A percentile compares a stretch with the other conserved stretches of the same genome.
phyloP scores from a whole-genome alignment of 331 rosid genomes.

The Pyrus hybrid region DNA sequence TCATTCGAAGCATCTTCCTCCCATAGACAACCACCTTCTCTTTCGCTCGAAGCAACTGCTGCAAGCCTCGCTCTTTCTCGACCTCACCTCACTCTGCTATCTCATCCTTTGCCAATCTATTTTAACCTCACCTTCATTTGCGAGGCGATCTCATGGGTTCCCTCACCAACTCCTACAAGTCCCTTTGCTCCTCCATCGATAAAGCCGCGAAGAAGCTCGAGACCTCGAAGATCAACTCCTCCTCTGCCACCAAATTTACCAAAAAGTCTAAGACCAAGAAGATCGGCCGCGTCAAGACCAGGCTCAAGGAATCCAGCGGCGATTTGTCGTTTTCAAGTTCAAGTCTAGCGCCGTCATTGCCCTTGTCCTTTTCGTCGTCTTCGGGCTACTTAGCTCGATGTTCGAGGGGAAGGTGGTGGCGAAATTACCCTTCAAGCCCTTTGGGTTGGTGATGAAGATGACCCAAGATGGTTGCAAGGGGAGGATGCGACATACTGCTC shows the following conservation, averaged over 20 bases:
- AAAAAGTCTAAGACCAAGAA: conserved; percentile 85
- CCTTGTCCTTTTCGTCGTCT: conserved; percentile 77
- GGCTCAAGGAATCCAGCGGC: conserved; percentile 81
- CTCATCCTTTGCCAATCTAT: too few relatives aligned
- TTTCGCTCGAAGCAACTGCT: too few relatives aligned
- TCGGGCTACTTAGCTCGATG: conserved; percentile 71
- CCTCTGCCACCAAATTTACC: conserved; percentile 31
- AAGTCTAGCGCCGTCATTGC: conserved; percentile 96
- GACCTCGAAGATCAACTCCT: conserved; percentile 71
- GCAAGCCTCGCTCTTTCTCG: too few relatives aligned
- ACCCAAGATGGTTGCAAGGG: conserved; percentile 82
- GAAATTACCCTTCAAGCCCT: conserved; percentile 74
- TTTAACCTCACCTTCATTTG: conserved; percentile 45
- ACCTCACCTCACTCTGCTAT: too few relatives aligned
- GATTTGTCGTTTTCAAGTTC: conserved; percentile 86
- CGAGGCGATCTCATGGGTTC: conserved; percentile 91
- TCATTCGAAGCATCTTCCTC: too few relatives aligned
- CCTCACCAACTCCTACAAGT: conserved; percentile 86
- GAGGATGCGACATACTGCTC: conserved; percentile 80
- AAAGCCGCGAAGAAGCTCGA: conserved; percentile 91
- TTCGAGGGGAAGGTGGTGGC: conserved; percentile 87
- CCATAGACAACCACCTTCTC: too few relatives aligned
- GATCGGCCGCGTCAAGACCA: conserved; percentile 86
- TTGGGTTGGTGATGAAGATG: conserved; percentile 81
- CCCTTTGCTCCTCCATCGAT: conserved; percentile 86